These are phyloP conservation scores for Collybia sordida DNA, from an alignment of 768 basidiomycete genomes.

Conservation along the genomic window DNA sequence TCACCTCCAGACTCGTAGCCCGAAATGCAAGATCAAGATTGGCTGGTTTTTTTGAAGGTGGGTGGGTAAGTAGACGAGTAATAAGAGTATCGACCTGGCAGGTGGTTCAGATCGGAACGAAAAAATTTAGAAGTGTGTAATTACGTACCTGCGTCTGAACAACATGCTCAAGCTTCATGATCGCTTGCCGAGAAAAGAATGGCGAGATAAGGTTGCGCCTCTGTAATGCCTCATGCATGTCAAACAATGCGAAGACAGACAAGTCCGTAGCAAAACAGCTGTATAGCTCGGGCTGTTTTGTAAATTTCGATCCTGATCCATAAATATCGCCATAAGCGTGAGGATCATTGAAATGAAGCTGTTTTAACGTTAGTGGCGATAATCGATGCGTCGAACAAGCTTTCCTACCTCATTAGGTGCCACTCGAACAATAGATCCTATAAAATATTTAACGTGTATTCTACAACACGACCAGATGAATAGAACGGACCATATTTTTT, in stretches of 20 bases:
- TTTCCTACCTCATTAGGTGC: constrained; percentile 36
- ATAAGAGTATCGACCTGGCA: constrained; percentile 33
- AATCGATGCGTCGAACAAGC: background rate
- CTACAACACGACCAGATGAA: background rate
- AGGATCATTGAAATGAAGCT: constrained; percentile 45
- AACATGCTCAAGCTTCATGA: constrained; percentile 33
- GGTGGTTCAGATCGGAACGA: too few species aligned
- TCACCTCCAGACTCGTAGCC: constrained; percentile 36
- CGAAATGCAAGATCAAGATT: constrained; percentile 40
- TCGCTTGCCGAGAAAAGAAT: constrained; percentile 39
- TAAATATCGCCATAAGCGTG: constrained; percentile 40
- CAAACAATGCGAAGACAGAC: constrained; percentile 35
- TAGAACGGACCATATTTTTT: constrained; percentile 30
- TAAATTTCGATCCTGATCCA: constrained; percentile 32
- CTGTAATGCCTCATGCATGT: constrained; percentile 32
- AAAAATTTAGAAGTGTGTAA: background rate
- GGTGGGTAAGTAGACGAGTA: constrained; percentile 23
- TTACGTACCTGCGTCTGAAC: constrained; percentile 31
- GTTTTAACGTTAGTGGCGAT: background rate
- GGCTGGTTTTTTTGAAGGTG: constrained; percentile 18
- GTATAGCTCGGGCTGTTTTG: constrained; percentile 35
- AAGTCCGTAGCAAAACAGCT: constrained; percentile 34
- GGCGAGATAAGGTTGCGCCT: constrained; percentile 34
- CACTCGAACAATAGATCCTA: constrained; percentile 37
- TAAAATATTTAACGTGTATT: background rate